Base-by-base conservation (phyloP, 2,329 filamentous ascomycete genomes). In the Penicillium brasilianum region DNA sequence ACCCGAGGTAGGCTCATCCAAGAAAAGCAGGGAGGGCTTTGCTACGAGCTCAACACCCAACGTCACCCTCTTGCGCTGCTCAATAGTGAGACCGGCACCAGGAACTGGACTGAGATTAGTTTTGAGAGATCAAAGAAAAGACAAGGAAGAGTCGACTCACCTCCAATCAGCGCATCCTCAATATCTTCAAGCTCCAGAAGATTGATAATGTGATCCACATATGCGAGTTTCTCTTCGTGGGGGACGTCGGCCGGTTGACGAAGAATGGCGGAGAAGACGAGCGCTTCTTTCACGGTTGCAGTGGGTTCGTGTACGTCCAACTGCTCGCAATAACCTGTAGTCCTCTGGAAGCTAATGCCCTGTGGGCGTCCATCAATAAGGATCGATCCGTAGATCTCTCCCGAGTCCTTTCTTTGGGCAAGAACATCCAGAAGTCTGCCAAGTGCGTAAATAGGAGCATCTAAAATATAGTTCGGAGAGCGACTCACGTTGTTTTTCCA, bases 141-240 rank as follows among this genome's bases (percentile, higher is more conserved):
- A 18, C 0, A 16, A 20, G 10, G 0, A 13, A 52, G 22, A 25
- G 11, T 2, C 10, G 22, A 59, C 66, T 54, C 76, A 30, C 76
- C 77, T 53, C 88, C 88, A 20, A 90, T 88, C 0, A 84, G 82
- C 1, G 88, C 87, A 28, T 87, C 85, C 4, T 85, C 84, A 30
- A 90, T 85, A 13, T 85, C 82, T 13, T 82, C 77, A 80, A 91
- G 85, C 68, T 90, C 88, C 1, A 91, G 77, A 0, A 90, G 78
- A 39, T 86, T 81, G 25, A 88, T 87, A 41, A 91, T 86, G 1
- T 83, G 85, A 66, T 90, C 86, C 44, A 85, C 86, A 58, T 90
- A 90, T 0, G 80, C 83, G 36, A 88, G 80, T 71, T 90, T 90
- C 58, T 90, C 87, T 32, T 83, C 71, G 0, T 76, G 72, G 0